Conservation (phyloP, 768 basidiomycete species). For the Suillus alpinus region DNA sequence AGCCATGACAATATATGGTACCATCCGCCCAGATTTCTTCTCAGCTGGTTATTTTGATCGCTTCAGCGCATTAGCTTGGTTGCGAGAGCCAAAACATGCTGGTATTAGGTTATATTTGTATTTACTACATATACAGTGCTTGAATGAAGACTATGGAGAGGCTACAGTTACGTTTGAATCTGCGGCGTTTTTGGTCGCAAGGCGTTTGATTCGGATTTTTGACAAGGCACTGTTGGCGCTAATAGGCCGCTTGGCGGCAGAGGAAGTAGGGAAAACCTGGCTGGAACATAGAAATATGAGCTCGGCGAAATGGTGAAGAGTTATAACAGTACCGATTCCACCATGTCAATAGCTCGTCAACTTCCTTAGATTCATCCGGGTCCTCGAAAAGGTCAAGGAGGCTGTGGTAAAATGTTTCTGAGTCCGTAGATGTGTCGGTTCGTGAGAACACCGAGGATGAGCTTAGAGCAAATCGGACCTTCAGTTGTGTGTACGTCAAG, state of each 20-base stretch:
- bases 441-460: conserved; percentile 17
- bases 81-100: no score
- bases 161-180: no score
- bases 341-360: conserved; percentile 9
- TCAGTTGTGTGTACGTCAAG: not conserved
- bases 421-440: conserved; percentile 18
- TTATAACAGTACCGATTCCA: conserved; percentile 12
- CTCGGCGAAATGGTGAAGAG: not conserved
- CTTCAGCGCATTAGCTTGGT: no score
- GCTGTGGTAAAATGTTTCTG: conserved; percentile 17
- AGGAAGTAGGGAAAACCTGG: not conserved
- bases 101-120: no score
- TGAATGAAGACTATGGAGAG: no score
- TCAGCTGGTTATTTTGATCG: no score
- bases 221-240: not conserved
- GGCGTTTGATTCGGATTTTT: not conserved
- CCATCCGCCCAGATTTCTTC: no score
- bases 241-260: not conserved
- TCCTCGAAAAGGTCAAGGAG: conserved; percentile 17
- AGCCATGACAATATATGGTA: no score
- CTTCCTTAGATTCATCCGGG: conserved; percentile 15
- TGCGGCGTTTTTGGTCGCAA: not conserved
- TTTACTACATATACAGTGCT: no score
- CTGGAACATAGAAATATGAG: not conserved
- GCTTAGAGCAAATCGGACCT: conserved; percentile 10